Base-by-base conservation (phyloP, 192 early-diverging fungal genomes). In the Linnemannia hyalina region DNA sequence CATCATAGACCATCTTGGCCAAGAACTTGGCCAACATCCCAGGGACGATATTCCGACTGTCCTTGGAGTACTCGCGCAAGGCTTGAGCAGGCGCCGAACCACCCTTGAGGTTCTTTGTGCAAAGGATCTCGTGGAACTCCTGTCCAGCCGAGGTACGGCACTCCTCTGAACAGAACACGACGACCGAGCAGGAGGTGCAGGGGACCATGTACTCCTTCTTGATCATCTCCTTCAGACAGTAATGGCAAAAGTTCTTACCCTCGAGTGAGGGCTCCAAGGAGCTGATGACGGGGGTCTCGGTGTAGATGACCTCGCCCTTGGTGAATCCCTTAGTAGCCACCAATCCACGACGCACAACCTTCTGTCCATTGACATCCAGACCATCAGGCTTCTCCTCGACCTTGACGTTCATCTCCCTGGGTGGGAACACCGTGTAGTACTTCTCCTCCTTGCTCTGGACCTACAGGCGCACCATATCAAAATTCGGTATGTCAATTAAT, bases 351-450 rank as follows among this genome's bases (percentile, higher is more conserved):
- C 93, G 89, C 40, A 93, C 82, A 13, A 96, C 90, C 15, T 92
- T 89, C 68, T 91, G 90, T 46, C 92, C 92, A 26, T 89, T 89
- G 1, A 82, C 88, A 4, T 82, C 89, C 15, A 72, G 80, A 26
- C 85, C 82, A 49, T 93, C 91, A 49, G 90, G 89, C 77, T 94
- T 93, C 77, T 96, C 94, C 60, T 89, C 92, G 74, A 97, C 90
- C 82, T 91, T 92, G 40, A 97, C 94, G 68, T 95, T 90, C 90
- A 93, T 94, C 38, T 94, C 92, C 79, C 88, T 74, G 11, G 93
- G 86, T 63, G 97, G 97, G 93, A 96, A 98, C 32, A 93, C 89
- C 38, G 95, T 92, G 85, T 94, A 97, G 89, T 97, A 97, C 81
- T 93, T 90, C 8, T 92, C 88, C 88, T 95, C 94, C 78, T 93